These are phyloP conservation scores for Didymella arachidicola DNA, from an alignment of 2,329 filamentous ascomycete genomes.

Conservation along the genomic window DNA sequence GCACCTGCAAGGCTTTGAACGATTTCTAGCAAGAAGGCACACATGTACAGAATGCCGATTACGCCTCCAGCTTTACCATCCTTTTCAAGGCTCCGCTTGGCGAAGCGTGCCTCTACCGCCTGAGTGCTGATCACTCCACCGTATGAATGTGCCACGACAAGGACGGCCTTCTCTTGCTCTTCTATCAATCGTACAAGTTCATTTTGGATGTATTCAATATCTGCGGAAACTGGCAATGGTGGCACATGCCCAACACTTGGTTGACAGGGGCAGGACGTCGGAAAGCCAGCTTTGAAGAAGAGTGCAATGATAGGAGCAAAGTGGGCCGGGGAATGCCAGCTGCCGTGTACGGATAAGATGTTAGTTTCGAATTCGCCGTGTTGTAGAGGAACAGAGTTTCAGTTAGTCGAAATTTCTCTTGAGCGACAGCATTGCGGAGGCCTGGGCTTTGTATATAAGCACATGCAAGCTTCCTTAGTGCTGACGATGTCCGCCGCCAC, in stretches of 20 bases:
- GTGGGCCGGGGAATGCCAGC: not conserved
- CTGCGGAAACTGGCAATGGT: not conserved
- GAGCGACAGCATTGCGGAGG: not conserved
- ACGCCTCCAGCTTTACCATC: not conserved
- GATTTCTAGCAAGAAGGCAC: not conserved
- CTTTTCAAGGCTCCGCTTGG: not conserved
- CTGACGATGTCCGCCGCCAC: not conserved
- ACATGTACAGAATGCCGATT: not conserved
- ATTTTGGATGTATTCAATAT: not conserved
- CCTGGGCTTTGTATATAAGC: not conserved
- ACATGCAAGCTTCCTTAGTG: not conserved
- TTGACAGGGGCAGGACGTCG: not conserved
- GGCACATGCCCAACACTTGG: not conserved
- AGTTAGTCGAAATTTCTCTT: not conserved
- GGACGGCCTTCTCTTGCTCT: not conserved
- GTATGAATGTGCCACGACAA: not conserved
- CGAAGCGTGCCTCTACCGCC: not conserved
- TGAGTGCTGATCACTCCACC: not conserved
- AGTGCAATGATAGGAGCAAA: not conserved
- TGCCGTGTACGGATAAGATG: not conserved
- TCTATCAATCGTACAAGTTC: not conserved
- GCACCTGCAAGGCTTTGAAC: not conserved
- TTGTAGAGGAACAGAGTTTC: not conserved
- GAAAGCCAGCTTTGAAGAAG: not conserved
- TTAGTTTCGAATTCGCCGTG: not conserved